Evolutionary conservation across 805 yeast species (phyloP), one percentile per base, ranked within the genome.

Genomic region (Priceomyces haplophilus): DNA sequence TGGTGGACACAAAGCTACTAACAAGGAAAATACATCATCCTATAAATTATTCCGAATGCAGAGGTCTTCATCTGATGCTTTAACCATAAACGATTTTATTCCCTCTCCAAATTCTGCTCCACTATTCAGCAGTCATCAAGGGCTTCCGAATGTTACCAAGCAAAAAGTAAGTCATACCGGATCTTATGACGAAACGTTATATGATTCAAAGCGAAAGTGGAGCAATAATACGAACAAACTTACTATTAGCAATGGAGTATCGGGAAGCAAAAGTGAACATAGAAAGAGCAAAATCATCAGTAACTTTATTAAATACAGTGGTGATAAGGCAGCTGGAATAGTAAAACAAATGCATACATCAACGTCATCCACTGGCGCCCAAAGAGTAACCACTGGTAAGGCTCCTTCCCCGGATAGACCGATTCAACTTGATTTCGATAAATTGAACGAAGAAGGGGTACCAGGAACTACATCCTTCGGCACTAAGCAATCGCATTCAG

Each of bases 31-130:
- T 27, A 31, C 47, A 3, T 40, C 53, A 2, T 43, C 56, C 4
- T 59, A 51, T 40, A 75, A 76, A 20, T 72, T 83, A 40, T 83
- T 83, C 64, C 69, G 85, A 49, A 75, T 82, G 47, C 88, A 76
- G 37, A 74, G 85, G 43, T 75, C 83, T n/a, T 76, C 74, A 38
- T 80, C 86, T 0, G 39, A 36, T 11, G 23, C 27, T 23, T 13
- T 36, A 17, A 21, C 31, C 8, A 19, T 10, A 17, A 36, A 25
- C 23, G 16, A 24, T 19, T 25, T 23, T 19, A 25, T 25, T 3
- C 39, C 39, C 3, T 23, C 39, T n/a, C 27, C 27, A 16, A 36
- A 36, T 4, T 25, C 29, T 7, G 23, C 39, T 23, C 39, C 39
- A 24, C 12, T 32, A 15, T 4, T 32, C 15, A 25, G 12, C 19